Conservation (phyloP, 305 asterid genomes). For the Fraxinus sp. region DNA sequence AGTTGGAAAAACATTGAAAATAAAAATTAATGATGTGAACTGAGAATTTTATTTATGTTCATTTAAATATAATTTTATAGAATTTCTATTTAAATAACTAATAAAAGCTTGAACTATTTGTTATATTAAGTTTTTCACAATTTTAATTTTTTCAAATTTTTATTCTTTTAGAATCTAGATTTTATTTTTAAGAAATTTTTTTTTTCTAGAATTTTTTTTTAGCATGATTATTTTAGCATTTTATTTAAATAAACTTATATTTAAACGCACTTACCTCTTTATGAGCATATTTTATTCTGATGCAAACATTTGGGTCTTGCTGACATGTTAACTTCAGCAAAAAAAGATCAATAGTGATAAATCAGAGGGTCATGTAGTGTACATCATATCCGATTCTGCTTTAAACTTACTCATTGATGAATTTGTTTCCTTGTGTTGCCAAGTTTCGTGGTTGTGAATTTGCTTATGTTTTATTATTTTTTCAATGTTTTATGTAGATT, state of each 20-base stretch:
- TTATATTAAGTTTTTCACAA: neutral
- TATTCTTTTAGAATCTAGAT: neutral
- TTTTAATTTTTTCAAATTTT: neutral
- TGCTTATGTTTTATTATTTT: conserved; percentile 8
- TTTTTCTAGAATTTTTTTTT: neutral
- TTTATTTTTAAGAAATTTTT: no score
- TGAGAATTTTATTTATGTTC: neutral
- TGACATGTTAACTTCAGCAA: neutral
- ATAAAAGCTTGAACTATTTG: neutral
- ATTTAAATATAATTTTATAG: neutral
- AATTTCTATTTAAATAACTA: neutral
- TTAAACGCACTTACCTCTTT: neutral
- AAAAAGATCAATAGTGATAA: neutral
- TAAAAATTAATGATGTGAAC: neutral
- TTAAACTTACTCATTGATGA: conserved; percentile 7
- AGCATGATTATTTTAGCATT: neutral
- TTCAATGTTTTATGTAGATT: conserved; percentile 47
- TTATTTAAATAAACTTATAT: neutral
- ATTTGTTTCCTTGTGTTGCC: neutral
- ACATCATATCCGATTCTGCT: neutral
- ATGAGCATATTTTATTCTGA: neutral
- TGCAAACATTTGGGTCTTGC: neutral
- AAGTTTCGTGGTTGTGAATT: neutral
- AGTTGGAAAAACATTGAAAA: neutral
- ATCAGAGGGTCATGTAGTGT: neutral